Evolutionary conservation across 2,329 filamentous ascomycete species (phyloP), one percentile per base, ranked within the genome.

Genomic region (Huntiella decipiens): DNA sequence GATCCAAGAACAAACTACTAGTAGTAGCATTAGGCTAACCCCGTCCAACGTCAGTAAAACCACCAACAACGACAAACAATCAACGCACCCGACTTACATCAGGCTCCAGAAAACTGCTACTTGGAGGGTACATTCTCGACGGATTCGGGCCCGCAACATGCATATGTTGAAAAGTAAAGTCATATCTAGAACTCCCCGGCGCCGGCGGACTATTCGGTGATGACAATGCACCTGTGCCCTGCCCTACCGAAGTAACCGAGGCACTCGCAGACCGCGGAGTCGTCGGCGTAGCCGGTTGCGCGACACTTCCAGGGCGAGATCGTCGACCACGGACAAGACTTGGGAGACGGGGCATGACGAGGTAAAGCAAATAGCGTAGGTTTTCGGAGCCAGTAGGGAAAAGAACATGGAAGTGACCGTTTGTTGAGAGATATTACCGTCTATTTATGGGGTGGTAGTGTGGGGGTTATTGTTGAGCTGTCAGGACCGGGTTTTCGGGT

Each of bases 141-240:
- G 53, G 46, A 22, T 17, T 34, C 17, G 5, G 44, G 35, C 13
- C 40, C 16, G 11, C 55, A 52, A 34, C 40, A 12, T 10, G 28
- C 40, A 35, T 17, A 10, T 43, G 19, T 40, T 53, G 53, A 35
- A 63, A 63, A 4, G 60, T 62, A 39, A 63, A 63, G 16, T 56
- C 54, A 37, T 56, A 60, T 34, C 51, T 51, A 31, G 38, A 39
- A 19, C 5, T 39, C 4, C 38, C 22, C 5, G 38, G 22, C 16
- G 37, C 13, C 11, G 37, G n/a, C n/a, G 22, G 22, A 28, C 22
- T 28, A 28, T 28, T 28, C 22, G 22, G 22, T 28, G 22, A 10
- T 7, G 22, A 28, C 22, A 28, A 7, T 7, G 8, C 22, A 28
- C 17, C 17, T 11, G n/a, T 32, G 13, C n/a, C 7, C 12, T 12